Base-by-base conservation (phyloP, 108 stramenopile species). In the Cyclotella kingstonii region DNA sequence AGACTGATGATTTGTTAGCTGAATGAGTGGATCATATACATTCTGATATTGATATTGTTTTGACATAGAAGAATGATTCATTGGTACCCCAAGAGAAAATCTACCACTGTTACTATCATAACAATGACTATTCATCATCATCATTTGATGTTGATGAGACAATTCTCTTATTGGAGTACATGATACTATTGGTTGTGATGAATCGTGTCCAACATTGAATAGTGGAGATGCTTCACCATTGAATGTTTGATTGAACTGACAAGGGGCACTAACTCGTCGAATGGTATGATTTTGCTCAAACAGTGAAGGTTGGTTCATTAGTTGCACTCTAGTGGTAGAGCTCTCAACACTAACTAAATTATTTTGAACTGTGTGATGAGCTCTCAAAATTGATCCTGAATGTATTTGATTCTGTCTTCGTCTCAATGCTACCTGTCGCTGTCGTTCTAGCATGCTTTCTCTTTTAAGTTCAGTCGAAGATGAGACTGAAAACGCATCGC, bases 401-500 rank as follows among this genome's bases (percentile, higher is more conserved):
- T 56, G 39, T 12, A 56, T 9, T 40, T 56, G 55, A 56, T 56
- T 56, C 39, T 56, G 55, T 42, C 55, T 41, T 31, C 55, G 29
- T 56, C 55, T 1, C 55, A 56, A 6, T 41, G 55, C 55, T 14
- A 56, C 55, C 40, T 42, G 55, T 26, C 55, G 41, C 19, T 56
- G 55, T 17, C 55, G 55, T 56, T 56, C 55, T 23, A 56, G 55
- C 55, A 56, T 56, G 39, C 55, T 56, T 6, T 36, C 55, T 56
- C 55, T 36, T 11, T 36, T 7, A 36, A 36, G 31, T 4, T 7
- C 27, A 1, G 38, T 36, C 21, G 34, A 35, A 15, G 33, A 54
- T 18, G 53, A 54, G 35, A 54, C 53, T 22, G 53, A 35, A 14
- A 36, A 9, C 11, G 53, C 21, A 38, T 4, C 17, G 34, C 22